Evolutionary conservation across 345 rosid genomes (phyloP).

Genomic region (Psidium friedrichsthalianum): DNA sequence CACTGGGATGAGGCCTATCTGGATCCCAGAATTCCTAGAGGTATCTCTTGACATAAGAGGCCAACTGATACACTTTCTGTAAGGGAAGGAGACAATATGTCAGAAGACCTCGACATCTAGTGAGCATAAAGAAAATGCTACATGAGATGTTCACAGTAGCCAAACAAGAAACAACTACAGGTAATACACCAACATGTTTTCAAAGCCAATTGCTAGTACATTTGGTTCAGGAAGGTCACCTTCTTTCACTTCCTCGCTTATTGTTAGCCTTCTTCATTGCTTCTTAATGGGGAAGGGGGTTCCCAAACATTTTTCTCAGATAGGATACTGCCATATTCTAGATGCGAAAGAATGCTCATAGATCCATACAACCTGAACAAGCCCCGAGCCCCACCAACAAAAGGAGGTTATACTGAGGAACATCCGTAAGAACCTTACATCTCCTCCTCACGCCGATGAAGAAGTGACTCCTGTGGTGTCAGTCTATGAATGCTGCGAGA

Average conservation of each 20-base stretch:
- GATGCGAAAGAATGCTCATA: background rate
- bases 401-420: slow-evolving; percentile 64
- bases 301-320: background rate
- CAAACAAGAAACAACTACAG: background rate
- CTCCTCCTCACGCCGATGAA: slow-evolving; percentile 27
- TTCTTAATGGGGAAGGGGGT: background rate
- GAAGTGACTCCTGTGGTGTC: slow-evolving; percentile 45
- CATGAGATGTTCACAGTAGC: background rate
- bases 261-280: background rate
- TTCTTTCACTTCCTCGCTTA: background rate
- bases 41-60: slow-evolving; percentile 57
- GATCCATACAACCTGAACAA: slow-evolving; percentile 36
- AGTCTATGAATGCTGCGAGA: slow-evolving; percentile 39
- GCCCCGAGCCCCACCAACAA: slow-evolving; percentile 61
- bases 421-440: slow-evolving; percentile 44
- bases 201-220: background rate
- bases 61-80: slow-evolving; percentile 60
- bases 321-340: background rate
- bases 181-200: background rate
- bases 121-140: background rate
- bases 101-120: background rate
- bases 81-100: slow-evolving; percentile 4
- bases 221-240: background rate
- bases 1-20: slow-evolving; percentile 33
- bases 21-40: slow-evolving; percentile 79